Conservation (phyloP, 202 grass and related monocot species). For the Tripidium arundinaceum region DNA sequence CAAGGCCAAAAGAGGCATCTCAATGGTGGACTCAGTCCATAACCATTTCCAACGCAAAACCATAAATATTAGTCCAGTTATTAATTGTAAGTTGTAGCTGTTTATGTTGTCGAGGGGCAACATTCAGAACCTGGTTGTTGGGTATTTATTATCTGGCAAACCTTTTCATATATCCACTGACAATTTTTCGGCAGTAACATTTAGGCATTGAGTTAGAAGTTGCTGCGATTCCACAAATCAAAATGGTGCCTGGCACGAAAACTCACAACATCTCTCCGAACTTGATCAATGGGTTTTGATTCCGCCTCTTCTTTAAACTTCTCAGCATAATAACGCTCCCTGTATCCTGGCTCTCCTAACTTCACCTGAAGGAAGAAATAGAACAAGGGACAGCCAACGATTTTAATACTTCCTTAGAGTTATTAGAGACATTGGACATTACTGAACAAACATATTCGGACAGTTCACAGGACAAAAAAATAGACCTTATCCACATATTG, state of each 20-base stretch:
- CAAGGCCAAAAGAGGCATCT: not conserved
- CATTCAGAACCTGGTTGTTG: constrained; percentile 11
- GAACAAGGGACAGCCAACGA: not conserved
- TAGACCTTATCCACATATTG: constrained; percentile 74
- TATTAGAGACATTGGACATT: constrained; percentile 1
- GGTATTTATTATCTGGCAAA: not conserved
- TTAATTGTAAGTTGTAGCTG: not conserved
- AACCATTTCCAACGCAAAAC: not conserved
- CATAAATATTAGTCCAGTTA: constrained; percentile 1
- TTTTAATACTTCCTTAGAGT: not conserved
- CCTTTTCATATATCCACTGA: not conserved
- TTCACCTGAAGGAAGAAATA: constrained; percentile 68
- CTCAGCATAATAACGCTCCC: constrained; percentile 79
- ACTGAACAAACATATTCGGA: not conserved
- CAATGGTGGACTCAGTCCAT: not conserved
- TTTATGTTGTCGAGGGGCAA: not conserved
- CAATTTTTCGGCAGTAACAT: constrained; percentile 15
- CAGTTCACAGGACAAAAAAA: constrained; percentile 5
- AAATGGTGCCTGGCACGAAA: not conserved
- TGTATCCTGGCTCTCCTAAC: constrained; percentile 88
- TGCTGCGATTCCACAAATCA: constrained; percentile 22
- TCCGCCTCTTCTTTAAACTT: constrained; percentile 83
- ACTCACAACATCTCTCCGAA: constrained; percentile 95
- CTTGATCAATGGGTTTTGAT: constrained; percentile 60
- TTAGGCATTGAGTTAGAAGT: constrained; percentile 17